Base-by-base conservation (phyloP, 345 rosid genomes). In the Gynandropsis gynandra region DNA sequence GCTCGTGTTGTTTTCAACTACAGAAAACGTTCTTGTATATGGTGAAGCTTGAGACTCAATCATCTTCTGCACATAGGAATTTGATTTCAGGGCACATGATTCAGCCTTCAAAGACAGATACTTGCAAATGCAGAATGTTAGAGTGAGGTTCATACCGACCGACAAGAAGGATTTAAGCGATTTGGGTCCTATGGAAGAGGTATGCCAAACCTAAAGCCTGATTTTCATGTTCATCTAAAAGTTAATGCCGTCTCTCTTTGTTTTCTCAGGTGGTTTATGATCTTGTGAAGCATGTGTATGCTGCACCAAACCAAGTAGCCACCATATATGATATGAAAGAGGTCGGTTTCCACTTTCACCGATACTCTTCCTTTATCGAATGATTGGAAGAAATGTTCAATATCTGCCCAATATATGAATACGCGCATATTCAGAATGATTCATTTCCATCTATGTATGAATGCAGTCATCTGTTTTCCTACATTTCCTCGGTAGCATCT, bases 101-200 rank as follows among this genome's bases (percentile, higher is more conserved):
- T 90, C 96, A 33, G 96, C 92, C 13, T 83, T 83, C 64, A 86
- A 83, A 44, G 95, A 86, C 72, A 76, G 95, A 47, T 66, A 65
- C 44, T 20, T 73, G 62, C 92, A 87, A 56, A 62, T 84, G 66
- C 95, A 90, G 51, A 79, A 65, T 68, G 92, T 80, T 48, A 72
- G 95, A 50, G 96, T 84, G 49, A 77, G 98, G 56, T 90, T 90
- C 74, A 78, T 87, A 66, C 96, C 98, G 27, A 79, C 98, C 1
- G 69, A 71, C 4, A 84, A 77, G 60, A 73, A 59, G 13, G 87
- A 90, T 55, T 71, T 90, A 53, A 89, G 61, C 17, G 98, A 90
- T 21, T 10, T 90, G 47, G 98, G 98, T 55, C 83, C 96, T 0
- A 68, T 79, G 76, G 85, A 87, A 9, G 83, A 90, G 89, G 98